Evolutionary conservation across 176 grass and related monocot genomes (phyloP), one percentile per base, ranked within the genome.

Genomic region (Hyparrhenia diplandra): DNA sequence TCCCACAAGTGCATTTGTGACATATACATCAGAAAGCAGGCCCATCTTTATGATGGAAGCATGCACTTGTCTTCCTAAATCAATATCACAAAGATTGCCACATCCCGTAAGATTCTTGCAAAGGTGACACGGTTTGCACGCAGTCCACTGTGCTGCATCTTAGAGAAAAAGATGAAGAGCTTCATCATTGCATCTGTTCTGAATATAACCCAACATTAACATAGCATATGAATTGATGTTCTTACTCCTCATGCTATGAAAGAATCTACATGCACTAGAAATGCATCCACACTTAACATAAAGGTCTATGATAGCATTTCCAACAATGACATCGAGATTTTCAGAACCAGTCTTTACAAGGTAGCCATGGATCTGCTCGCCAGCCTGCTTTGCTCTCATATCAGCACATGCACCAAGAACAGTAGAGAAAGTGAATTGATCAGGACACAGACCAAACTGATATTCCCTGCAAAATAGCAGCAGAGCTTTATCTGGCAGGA

Each of bases 31-130:
- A 86, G 92, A 92, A 83, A 94, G 80, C 84, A 94, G 72, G 66
- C 95, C 95, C 86, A 89, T 92, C 82, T 98, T 98, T 84, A 94
- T 85, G 74, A 98, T 94, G 59, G 90, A 94, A 71, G 85, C 86
- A 86, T 98, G 95, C 49, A 98, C 69, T 87, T 98, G 95, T 69
- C 85, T 92, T 72, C 95, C 92, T 78, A 94, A 84, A 90, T 91
- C 73, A 91, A 94, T 80, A 83, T 88, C 81, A 87, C 81, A 76
- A 30, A 82, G 47, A 62, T 94, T 91, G 86, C 82, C 78, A 91
- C 94, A 97, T 4, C 94, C 92, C 20, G 80, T 67, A 97, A 76
- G 76, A 94, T 90, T 86, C 90, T 94, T 45, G 85, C 86, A 83
- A 98, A 93, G 21, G 79, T 87, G 78, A 94, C 77, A 78, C 85